Conservation (phyloP, 164 flowering plant genomes). For the Vitis riparia region DNA sequence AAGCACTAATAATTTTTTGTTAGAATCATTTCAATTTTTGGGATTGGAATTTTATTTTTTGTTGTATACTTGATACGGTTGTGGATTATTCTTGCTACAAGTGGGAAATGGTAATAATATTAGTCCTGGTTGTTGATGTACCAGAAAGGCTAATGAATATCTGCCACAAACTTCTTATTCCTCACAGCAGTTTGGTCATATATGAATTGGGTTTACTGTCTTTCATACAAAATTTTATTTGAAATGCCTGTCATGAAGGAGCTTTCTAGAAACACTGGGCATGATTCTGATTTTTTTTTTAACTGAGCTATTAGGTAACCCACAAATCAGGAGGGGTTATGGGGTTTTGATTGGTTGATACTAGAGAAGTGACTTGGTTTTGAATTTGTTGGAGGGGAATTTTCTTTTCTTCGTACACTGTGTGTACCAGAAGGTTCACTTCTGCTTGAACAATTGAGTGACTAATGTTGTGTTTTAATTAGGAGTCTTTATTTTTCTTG, state of each 20-base stretch:
- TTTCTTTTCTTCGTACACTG: background rate
- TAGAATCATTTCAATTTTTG: too few relatives aligned
- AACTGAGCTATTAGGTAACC: background rate
- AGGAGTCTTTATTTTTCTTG: conserved; percentile 6
- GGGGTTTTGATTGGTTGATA: background rate
- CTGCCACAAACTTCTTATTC: too few relatives aligned
- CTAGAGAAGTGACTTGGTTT: background rate
- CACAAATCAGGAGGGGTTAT: background rate
- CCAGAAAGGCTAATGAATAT: too few relatives aligned
- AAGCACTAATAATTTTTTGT: too few relatives aligned
- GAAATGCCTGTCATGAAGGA: background rate
- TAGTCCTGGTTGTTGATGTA: too few relatives aligned
- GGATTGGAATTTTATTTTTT: too few relatives aligned
- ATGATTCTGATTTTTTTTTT: background rate
- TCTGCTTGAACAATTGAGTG: background rate
- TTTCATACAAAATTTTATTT: background rate
- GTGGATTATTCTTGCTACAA: too few relatives aligned
- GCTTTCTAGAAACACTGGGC: background rate
- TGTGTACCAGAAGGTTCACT: background rate
- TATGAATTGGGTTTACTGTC: background rate
- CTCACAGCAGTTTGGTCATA: background rate
- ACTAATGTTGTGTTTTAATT: background rate
- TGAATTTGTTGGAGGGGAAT: background rate
- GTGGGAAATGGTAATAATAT: too few relatives aligned
- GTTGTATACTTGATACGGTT: too few relatives aligned